phyloP scores from a whole-genome alignment of 2,329 filamentous ascomycete genomes.

The Stachybotrys elegans region DNA sequence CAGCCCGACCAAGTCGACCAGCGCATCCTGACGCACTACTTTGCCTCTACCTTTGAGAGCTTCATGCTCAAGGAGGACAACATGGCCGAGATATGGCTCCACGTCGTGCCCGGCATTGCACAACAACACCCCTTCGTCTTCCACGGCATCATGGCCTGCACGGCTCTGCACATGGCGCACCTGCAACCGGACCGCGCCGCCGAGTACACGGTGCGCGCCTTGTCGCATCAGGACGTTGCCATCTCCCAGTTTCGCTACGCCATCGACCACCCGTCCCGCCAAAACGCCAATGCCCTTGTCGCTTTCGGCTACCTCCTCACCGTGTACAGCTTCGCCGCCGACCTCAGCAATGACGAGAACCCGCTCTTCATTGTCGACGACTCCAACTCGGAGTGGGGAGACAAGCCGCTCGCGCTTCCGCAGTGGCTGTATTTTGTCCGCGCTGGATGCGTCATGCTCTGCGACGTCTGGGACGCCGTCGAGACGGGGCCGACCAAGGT shows the following conservation, averaged over 20 bases:
- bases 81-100: background rate
- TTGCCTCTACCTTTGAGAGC: constrained; percentile 2
- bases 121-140: constrained; percentile 5
- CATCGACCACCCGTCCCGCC: background rate
- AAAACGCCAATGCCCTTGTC: constrained; percentile 6
- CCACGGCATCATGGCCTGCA: constrained; percentile 6
- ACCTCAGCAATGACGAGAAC: background rate
- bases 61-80: constrained; percentile 2
- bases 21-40: constrained; percentile 1
- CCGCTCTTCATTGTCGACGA: background rate
- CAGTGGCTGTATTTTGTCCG: constrained; percentile 10
- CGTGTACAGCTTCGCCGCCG: constrained; percentile 5
- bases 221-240: constrained; percentile 5
- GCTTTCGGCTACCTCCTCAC: constrained; percentile 7
- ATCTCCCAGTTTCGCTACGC: constrained; percentile 6
- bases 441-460: constrained; percentile 5
- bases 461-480: constrained; percentile 5
- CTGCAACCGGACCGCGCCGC: background rate
- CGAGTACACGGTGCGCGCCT: constrained; percentile 2
- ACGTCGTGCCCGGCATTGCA: constrained; percentile 4
- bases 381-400: background rate
- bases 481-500: constrained; percentile 2
- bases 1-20: background rate
- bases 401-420: background rate
- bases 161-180: constrained; percentile 8